Percentiles rank a stretch among this genome's conserved stretches.
These are phyloP conservation scores for Trichomonas vaginalis DNA, from an alignment of 208 protist genomes.

Conservation along the genomic window DNA sequence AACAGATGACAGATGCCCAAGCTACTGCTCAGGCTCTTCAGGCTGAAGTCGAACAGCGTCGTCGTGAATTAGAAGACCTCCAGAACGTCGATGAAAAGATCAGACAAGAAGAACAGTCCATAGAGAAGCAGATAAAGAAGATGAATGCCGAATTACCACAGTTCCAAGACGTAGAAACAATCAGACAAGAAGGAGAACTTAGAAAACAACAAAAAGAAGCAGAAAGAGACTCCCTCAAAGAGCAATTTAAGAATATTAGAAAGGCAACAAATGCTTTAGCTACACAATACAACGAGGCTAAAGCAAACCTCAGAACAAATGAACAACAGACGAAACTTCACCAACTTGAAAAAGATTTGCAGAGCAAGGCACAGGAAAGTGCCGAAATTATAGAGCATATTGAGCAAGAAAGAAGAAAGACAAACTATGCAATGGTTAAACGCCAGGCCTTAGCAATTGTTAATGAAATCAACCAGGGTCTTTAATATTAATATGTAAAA, in stretches of 20 bases:
- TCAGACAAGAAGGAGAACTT: slow-evolving; percentile 4
- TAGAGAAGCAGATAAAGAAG: not conserved
- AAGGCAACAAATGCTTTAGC: not conserved
- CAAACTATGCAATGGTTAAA: slow-evolving; percentile 6
- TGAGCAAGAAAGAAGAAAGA: not conserved
- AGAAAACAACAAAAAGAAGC: not conserved
- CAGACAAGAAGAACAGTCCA: not conserved
- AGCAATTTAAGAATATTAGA: not conserved
- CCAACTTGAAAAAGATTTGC: not conserved
- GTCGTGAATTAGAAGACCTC: not conserved
- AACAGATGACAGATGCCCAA: slow-evolving; percentile 1
- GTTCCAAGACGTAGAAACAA: not conserved
- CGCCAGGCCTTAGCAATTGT: not conserved
- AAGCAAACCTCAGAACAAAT: not conserved
- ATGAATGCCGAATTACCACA: not conserved
- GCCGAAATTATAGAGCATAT: not conserved
- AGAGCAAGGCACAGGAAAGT: not conserved
- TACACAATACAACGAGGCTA: not conserved
- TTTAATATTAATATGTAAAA: not conserved
- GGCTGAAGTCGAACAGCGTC: not conserved
- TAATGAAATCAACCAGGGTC: not conserved
- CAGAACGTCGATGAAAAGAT: slow-evolving; percentile 4
- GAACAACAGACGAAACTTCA: not conserved
- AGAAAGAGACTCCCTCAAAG: not conserved
- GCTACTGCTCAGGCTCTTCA: not conserved